Conservation (phyloP, 108 stramenopile genomes). For the Nitzschia putrida region DNA sequence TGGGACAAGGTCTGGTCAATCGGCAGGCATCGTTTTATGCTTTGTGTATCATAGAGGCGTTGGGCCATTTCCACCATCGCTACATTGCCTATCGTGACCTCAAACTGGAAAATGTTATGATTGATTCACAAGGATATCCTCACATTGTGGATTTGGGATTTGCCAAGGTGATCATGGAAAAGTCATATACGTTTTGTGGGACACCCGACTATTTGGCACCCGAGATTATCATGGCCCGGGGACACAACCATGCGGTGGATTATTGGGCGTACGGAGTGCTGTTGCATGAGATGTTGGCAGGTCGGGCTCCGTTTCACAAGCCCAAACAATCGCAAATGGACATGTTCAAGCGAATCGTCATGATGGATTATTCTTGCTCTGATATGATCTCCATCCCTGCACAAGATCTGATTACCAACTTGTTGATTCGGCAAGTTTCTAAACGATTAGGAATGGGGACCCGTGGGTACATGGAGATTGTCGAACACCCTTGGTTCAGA, state of each 20-base stretch:
- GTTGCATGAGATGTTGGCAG: constrained; percentile 84
- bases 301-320: constrained; percentile 60
- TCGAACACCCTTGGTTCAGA: constrained; percentile 64
- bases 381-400: not conserved
- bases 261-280: constrained; percentile 94
- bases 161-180: constrained; percentile 52
- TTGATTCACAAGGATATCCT: constrained; percentile 71
- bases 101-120: constrained; percentile 84
- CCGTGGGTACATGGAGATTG: constrained; percentile 58
- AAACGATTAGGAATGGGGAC: constrained; percentile 58
- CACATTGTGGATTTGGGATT: constrained; percentile 76
- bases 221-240: constrained; percentile 46
- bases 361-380: constrained; percentile 49
- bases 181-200: constrained; percentile 72
- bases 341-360: constrained; percentile 66
- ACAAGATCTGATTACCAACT: constrained; percentile 47
- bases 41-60: constrained; percentile 41
- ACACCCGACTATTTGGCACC: constrained; percentile 40
- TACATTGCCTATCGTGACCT: constrained; percentile 92
- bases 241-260: constrained; percentile 92
- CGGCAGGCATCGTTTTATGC: constrained; percentile 31
- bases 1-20: constrained; percentile 22
- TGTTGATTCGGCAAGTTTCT: constrained; percentile 48
- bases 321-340: constrained; percentile 49
- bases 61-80: constrained; percentile 74